Percentiles rank a stretch among this genome's conserved stretches.
Conservation (phyloP, 495 filamentous ascomycete genomes). For the Thermochaetoides thermophila region DNA sequence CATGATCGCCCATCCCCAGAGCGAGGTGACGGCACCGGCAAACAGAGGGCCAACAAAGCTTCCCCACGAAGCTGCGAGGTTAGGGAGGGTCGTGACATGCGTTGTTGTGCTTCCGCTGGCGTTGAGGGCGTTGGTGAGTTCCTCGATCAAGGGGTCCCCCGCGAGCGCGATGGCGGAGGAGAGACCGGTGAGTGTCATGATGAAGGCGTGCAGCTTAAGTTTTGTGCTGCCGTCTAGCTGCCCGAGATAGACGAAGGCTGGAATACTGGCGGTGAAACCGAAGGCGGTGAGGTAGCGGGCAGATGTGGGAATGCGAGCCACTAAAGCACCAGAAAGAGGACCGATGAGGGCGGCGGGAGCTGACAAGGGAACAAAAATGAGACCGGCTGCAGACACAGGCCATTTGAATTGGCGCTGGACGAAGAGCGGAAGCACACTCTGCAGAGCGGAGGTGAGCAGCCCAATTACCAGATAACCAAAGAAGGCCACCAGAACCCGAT, state of each 20-base stretch:
- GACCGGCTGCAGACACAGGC: slow-evolving; percentile 7
- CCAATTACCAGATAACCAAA: slow-evolving; percentile 14
- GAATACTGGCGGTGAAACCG: slow-evolving; percentile 13
- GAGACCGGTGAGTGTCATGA: slow-evolving; percentile 9
- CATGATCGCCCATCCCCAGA: slow-evolving; percentile 13
- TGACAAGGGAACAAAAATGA: slow-evolving; percentile 12
- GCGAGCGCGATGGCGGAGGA: slow-evolving; percentile 13
- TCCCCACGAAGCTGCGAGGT: slow-evolving; percentile 15
- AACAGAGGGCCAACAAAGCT: slow-evolving; percentile 15
- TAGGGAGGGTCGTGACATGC: slow-evolving; percentile 9
- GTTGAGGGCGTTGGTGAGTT: slow-evolving; percentile 4
- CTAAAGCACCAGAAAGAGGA: slow-evolving; percentile 7
- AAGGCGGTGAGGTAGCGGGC: slow-evolving; percentile 8
- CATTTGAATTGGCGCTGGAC: slow-evolving; percentile 10
- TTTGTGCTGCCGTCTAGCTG: slow-evolving; percentile 1
- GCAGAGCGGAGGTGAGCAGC: slow-evolving; percentile 11
- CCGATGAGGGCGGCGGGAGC: slow-evolving; percentile 13
- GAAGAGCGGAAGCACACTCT: slow-evolving; percentile 15
- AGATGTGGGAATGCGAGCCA: slow-evolving; percentile 6
- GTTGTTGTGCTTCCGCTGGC: slow-evolving; percentile 4
- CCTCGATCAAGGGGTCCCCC: slow-evolving; percentile 13
- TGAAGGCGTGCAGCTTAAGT: slow-evolving; percentile 1
- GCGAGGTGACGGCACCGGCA: slow-evolving; percentile 8
- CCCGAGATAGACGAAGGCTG: slow-evolving; percentile 11
- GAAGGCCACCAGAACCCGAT: slow-evolving; percentile 10